Base-by-base conservation (phyloP, 2,329 filamentous ascomycete genomes). In the Aspergillus aculeatus region DNA sequence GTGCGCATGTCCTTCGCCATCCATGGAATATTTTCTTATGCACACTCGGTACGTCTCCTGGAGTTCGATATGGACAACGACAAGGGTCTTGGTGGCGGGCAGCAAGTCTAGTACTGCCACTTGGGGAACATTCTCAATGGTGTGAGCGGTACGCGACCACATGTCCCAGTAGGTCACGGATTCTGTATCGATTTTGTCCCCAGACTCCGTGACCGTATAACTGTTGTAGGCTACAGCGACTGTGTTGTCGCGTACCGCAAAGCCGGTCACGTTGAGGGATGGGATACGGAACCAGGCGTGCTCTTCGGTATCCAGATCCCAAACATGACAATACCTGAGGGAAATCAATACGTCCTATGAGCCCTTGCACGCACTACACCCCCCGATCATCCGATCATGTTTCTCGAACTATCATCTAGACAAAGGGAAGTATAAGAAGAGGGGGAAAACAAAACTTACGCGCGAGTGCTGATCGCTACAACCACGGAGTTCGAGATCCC, bases 271-370 rank as follows among this genome's bases (percentile, higher is more conserved):
- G 14, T 52, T 24, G 9, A 57, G 11, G 2, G 68, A 70, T 10
- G 71, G 65, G n/a, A 75, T 26, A 26, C 71, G 73, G 47, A 75
- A 69, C 10, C 50, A 63, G 23, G 57, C 58, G 26, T 63, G 35
- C 19, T 68, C 59, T 16, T 65, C 59, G 2, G 66, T 68, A 12
- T 61, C 24, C 16, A 70, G 50, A 47, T 70, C 61, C 71, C 72
- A 75, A n/a, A 69, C 66, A 60, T 73, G 64, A 47, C 72, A 75
- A 31, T 68, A 66, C 29, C 71, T 74, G 35, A 21, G 31, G 14
- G 5, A 35, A 16, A 29, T 35, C 10, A 24, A 35, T 56, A 14
- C 64, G 5, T 9, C 19, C n/a, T 52, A 47, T 12, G 7, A 48
- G 16, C 56, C 23, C 19, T 31, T 23, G 26, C n/a, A 47, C 35